Evolutionary conservation across 2,329 filamentous ascomycete species (phyloP), one percentile per base, ranked within the genome.

Genomic region (Amesomyces nigricolor): DNA sequence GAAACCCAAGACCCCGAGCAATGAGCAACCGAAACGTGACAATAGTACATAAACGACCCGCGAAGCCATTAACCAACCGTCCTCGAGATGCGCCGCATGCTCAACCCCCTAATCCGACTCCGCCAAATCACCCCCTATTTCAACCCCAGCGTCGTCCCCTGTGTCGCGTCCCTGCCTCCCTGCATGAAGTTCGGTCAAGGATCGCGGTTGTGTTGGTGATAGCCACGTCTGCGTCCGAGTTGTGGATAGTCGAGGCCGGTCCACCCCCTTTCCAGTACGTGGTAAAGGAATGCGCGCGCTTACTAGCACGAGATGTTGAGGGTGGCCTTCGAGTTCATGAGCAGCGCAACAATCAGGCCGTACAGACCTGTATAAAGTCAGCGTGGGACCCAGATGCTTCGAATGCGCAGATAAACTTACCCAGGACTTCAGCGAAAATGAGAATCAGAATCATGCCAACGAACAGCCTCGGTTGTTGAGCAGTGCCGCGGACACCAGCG

Each of bases 381-480:
- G 46, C 30, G 43, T 35, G 32, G 13, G 11, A 17, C 13, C 8
- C 9, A 17, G n/a, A 22, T 32, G 29, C 11, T 45, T 16, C 13
- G 37, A 11, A 30, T 40, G 10, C 39, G 42, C 44, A 45, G 50
- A 54, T 42, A 32, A 35, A 78, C 86, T 61, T 80, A 94, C 91
- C 91, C 86, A 96, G 78, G 65, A 96, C 91, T 92, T 96, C 91
- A 65, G 91, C 91, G 82, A 96, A 96, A 94, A 96, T 96, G 78
- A 96, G 89, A 80, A 96, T 96, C 73, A 96, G 76, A 77, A 96
- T 95, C 91, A 96, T 96, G 77, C 91, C 91, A 71, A 96, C 91
- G 76, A 95, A 95, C 65, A 95, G 82, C 72, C 87, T 81, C 61
- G 87, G 87, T 73, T 91, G 87, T 72, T 91, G 87, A 57, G 88